Conservation (phyloP, 1,284 basidiomycete species). For the Phaffia rhodozyma region DNA sequence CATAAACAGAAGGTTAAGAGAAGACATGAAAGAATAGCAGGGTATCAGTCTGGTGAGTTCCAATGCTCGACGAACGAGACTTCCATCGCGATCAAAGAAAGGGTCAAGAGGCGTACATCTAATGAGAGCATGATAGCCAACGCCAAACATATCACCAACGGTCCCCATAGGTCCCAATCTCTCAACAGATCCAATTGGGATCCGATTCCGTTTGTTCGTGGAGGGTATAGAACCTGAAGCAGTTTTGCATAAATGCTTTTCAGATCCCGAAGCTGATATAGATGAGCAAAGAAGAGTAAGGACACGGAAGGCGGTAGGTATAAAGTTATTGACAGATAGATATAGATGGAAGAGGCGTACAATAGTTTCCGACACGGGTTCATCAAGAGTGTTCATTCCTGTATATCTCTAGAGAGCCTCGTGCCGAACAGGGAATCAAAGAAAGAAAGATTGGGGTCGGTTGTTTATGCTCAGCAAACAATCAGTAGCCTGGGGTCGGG, state of each 20-base stretch:
- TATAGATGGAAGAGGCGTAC: constrained; percentile 41
- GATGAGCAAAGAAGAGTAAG: constrained; percentile 1
- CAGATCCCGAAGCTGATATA: constrained; percentile 62
- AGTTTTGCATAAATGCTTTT: constrained; percentile 82
- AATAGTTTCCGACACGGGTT: constrained; percentile 76
- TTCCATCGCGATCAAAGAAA: neutral
- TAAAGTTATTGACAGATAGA: neutral
- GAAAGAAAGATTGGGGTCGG: neutral
- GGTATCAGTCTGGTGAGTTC: neutral
- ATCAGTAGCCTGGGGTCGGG: neutral
- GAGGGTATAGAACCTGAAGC: constrained; percentile 81
- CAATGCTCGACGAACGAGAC: neutral
- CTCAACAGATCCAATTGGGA: constrained; percentile 35
- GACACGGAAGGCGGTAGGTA: neutral
- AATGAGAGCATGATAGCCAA: constrained; percentile 78
- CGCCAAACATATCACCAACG: constrained; percentile 68
- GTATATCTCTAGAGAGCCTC: constrained; percentile 12
- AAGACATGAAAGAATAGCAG: neutral
- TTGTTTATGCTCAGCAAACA: neutral
- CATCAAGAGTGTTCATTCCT: constrained; percentile 63
- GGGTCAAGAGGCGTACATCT: constrained; percentile 47
- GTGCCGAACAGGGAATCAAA: neutral
- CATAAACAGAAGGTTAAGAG: neutral
- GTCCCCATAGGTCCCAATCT: constrained; percentile 96
- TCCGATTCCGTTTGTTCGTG: constrained; percentile 60